Evolutionary conservation across 345 rosid genomes (phyloP).

Genomic region (Boechera stricta): DNA sequence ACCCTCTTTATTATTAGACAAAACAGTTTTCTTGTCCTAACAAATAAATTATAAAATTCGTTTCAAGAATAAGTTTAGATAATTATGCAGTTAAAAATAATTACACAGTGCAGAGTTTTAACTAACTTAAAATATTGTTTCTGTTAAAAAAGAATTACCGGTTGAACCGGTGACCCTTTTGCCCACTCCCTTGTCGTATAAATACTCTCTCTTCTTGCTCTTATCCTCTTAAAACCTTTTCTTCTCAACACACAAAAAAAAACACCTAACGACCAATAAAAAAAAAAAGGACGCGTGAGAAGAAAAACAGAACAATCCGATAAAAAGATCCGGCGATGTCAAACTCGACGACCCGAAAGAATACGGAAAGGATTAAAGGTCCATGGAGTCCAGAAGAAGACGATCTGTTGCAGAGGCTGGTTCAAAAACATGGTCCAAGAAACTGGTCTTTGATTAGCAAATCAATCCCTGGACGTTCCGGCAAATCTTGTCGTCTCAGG

Average conservation of each 20-base stretch:
- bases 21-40: slow-evolving; percentile 33
- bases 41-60: background rate
- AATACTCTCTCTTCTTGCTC: slow-evolving; percentile 37
- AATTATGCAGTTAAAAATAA: slow-evolving; percentile 14
- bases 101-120: background rate
- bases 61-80: background rate
- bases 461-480: slow-evolving; percentile 93
- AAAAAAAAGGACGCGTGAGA: background rate
- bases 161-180: slow-evolving; percentile 41
- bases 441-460: slow-evolving; percentile 96
- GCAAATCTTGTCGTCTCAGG: slow-evolving; percentile 84
- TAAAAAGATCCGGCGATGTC: slow-evolving; percentile 33
- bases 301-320: slow-evolving; percentile 9
- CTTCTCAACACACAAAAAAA: background rate
- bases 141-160: slow-evolving; percentile 35
- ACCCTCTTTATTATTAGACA: slow-evolving; percentile 28
- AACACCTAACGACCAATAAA: background rate
- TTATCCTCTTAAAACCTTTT: slow-evolving; percentile 44
- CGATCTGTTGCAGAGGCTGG: slow-evolving; percentile 70
- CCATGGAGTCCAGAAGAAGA: slow-evolving; percentile 99
- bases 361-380: slow-evolving; percentile 86
- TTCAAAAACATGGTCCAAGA: slow-evolving; percentile 78
- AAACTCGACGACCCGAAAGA: slow-evolving; percentile 40
- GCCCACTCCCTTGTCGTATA: slow-evolving; percentile 43
- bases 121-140: background rate